Evolutionary conservation across 352 stramenopile genomes (phyloP), one percentile per base, ranked within the genome.

Genomic region (Pythium folliculosum): DNA sequence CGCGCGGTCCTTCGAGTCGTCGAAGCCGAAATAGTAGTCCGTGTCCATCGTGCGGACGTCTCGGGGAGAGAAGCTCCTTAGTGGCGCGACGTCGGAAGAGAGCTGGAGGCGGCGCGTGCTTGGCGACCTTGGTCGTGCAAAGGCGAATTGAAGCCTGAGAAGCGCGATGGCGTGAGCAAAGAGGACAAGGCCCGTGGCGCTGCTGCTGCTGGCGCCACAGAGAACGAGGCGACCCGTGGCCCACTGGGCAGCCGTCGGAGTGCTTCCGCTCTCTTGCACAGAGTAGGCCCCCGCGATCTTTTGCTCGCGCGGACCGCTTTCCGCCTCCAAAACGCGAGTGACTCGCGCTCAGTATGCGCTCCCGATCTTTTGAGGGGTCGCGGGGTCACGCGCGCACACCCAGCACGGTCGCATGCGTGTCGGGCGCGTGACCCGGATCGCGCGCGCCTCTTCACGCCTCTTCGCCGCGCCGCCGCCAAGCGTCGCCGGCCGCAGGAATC

Each of bases 341-440:
- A 63, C 56, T 63, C 38, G 56, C 17, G 43, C 56, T 63, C 43
- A 63, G 25, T 63, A 63, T 63, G 43, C 27, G 44, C 56, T 55
- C 44, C 44, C 56, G 56, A 63, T 63, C 56, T 63, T 63, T 63
- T n/a, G 21, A 47, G 14, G 40, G 40, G 40, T 12, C 40, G 40
- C 40, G 10, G 6, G 38, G 10, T 19, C 19, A 25, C 30, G 5
- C 14, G 5, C 14, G 19, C 23, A 23, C 49, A 40, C 6, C 13
- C 23, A n/a, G 25, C 49, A 56, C 49, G 49, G 40, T 56, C 49
- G 5, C 49, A 56, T 40, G 49, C 49, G 25, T 22, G 35, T 56
- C 49, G 3, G 35, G 35, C 35, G 40, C 35, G 45, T 23, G 45
- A 7, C n/a, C 13, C 19, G 10, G 17, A n/a, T 52, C 45, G 25